Evolutionary conservation across 2,329 filamentous ascomycete species (phyloP), one percentile per base, ranked within the genome.

Genomic region (Aspergillus fischeri): DNA sequence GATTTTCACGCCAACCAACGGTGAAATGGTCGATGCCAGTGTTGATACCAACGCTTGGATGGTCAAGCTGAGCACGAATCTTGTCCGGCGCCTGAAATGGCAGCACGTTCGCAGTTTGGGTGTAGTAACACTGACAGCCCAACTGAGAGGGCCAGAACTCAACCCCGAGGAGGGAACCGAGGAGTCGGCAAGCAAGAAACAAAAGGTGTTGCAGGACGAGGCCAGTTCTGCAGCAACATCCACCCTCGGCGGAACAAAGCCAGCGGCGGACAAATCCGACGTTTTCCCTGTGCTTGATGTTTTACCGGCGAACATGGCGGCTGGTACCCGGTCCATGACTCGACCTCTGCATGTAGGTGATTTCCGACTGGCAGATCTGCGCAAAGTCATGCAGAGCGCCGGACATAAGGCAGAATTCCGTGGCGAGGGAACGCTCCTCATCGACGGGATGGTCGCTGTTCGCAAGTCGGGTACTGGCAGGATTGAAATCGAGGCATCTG

Each of bases 21-120:
- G 92, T 25, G 79, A 83, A 35, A 79, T 81, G 14, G 82, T 99
- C 45, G 88, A 99, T 73, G 94, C 93, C 11, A 97, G 92, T 68
- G 93, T 97, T 45, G 94, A 99, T 71, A 97, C 93, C 4, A 97
- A 97, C 71, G 92, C 94, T 3, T 99, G 95, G 94, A 88, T 90
- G 25, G 90, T 99, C 59, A 96, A 92, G 74, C 82, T 99, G 20
- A 92, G 91, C 51, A 90, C 93, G 64, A 80, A 84, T 48, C 84
- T 99, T 21, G 89, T 96, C 58, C 91, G 91, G 74, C 89, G 89
- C 65, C 81, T 99, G 58, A 91, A 90, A 69, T 97, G 94, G 94
- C 94, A 97, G 77, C 92, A 91, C 57, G 92, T 97, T 25, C 87
- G 91, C 55, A 92, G 90, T 2, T 80, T 97, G 7, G 90, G 91